phyloP scores from a whole-genome alignment of 2,329 filamentous ascomycete species.

The Talaromyces sp. region DNA sequence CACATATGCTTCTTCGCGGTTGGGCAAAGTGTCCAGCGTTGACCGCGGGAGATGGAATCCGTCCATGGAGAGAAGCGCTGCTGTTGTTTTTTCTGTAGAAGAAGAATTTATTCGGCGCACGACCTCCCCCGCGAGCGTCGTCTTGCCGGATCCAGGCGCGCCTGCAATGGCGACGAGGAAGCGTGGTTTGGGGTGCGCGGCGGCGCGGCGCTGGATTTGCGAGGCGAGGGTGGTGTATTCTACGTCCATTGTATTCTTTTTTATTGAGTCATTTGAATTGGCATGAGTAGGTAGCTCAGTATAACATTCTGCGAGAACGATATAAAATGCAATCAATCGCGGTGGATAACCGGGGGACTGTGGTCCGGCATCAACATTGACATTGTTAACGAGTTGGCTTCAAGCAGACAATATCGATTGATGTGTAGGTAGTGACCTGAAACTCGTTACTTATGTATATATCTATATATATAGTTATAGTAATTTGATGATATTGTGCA shows the following conservation, averaged over 20 bases:
- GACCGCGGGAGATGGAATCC: conserved; percentile 31
- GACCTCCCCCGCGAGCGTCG: conserved; percentile 25
- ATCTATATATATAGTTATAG: too few relatives aligned
- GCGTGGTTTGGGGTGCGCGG: not conserved
- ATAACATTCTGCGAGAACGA: too few relatives aligned
- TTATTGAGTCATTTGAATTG: too few relatives aligned
- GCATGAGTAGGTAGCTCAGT: too few relatives aligned
- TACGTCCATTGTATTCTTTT: not conserved
- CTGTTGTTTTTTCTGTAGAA: not conserved
- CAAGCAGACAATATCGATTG: not conserved
- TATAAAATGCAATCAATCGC: not conserved
- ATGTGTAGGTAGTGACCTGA: too few relatives aligned
- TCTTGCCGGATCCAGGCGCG: conserved; percentile 30
- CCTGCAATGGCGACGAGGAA: conserved; percentile 20
- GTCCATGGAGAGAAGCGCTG: conserved; percentile 30
- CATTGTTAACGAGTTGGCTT: not conserved
- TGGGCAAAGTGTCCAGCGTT: conserved; percentile 25
- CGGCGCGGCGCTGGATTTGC: not conserved
- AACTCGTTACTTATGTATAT: too few relatives aligned
- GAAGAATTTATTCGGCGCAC: conserved; percentile 20
- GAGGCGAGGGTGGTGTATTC: conserved; percentile 1
- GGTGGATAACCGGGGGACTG: not conserved
- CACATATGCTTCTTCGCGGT: conserved; percentile 27
- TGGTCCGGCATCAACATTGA: not conserved
- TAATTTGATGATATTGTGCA: too few relatives aligned